Base-by-base conservation (phyloP, 1,284 basidiomycete genomes). In the Cutaneotrichosporon sp. region DNA sequence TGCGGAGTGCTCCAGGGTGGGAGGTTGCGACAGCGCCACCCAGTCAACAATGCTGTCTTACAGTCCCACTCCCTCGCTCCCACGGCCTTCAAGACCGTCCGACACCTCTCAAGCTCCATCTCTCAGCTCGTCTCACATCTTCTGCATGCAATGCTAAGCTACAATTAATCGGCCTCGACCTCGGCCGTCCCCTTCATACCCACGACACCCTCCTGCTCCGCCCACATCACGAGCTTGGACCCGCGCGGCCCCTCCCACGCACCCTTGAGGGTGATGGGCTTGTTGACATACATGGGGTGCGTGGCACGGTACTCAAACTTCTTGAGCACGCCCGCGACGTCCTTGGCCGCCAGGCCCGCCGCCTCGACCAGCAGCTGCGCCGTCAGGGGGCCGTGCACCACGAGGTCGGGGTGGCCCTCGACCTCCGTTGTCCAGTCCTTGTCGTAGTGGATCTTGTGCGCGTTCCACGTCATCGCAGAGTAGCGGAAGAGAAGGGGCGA, bases 371-470 rank as follows among this genome's bases (percentile, higher is more conserved):
- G 80, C 83, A 92, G 86, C 53, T 90, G 81, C 0, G 90, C 88
- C 1, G 87, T 92, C 50, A 92, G 79, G 24, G 91, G 90, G 0
- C 89, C 90, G 72, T 92, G 91, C 8, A 92, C 89, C 16, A 92
- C 83, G 16, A 89, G 85, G 77, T 90, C 89, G 86, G 74, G 83
- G 69, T 91, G 89, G 11, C 89, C 88, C 77, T 92, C 89, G n/a
- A 81, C 82, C 24, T 80, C 74, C 52, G 83, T 84, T 14, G 89
- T 85, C 72, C 87, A 91, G 27, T 87, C 59, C 10, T 62, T 64
- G 63, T 78, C 76, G 63, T 80, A 80, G 65, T 80, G 77, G 46
- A 80, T 76, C 60, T 72, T 72, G 65, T 80, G 78, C 29, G 65
- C 72, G 63, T 80, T 78, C 69, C 72, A 91, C 61, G 87, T 92